phyloP scores from a whole-genome alignment of 768 basidiomycete species.

The Mycena haematopus region DNA sequence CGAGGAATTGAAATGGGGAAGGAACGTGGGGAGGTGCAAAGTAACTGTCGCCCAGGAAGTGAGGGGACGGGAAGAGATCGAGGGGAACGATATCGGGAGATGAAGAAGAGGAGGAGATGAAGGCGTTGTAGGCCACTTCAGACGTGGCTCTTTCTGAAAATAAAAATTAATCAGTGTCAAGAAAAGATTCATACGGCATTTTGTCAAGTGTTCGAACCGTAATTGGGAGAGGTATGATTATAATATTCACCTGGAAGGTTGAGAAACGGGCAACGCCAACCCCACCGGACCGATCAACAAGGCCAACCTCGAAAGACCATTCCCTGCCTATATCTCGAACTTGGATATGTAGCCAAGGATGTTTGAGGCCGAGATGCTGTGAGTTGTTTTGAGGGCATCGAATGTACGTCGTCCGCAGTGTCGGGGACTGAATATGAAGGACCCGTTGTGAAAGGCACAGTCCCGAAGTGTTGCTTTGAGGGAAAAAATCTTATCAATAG shows the following conservation, averaged over 20 bases:
- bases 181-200: conserved; percentile 11
- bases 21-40: conserved; percentile 63
- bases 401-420: conserved; percentile 69
- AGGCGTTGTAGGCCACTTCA: conserved; percentile 46
- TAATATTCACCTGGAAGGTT: conserved; percentile 75
- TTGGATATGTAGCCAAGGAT: conserved; percentile 79
- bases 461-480: conserved; percentile 6
- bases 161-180: conserved; percentile 18
- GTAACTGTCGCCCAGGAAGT: conserved; percentile 75
- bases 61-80: conserved; percentile 57
- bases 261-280: conserved; percentile 70
- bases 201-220: background rate
- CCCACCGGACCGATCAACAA: conserved; percentile 67
- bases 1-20: conserved; percentile 66
- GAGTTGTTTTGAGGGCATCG: conserved; percentile 56
- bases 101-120: conserved; percentile 64
- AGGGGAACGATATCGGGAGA: conserved; percentile 72
- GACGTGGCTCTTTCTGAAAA: conserved; percentile 59
- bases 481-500: conserved; percentile 31
- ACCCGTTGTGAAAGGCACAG: conserved; percentile 64
- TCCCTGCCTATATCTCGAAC: conserved; percentile 69
- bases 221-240: background rate
- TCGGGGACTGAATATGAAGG: conserved; percentile 82
- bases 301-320: conserved; percentile 79
- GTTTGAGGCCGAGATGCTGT: conserved; percentile 61